Base-by-base conservation (phyloP, 2,329 filamentous ascomycete species). In the Aspergillus jensenii region DNA sequence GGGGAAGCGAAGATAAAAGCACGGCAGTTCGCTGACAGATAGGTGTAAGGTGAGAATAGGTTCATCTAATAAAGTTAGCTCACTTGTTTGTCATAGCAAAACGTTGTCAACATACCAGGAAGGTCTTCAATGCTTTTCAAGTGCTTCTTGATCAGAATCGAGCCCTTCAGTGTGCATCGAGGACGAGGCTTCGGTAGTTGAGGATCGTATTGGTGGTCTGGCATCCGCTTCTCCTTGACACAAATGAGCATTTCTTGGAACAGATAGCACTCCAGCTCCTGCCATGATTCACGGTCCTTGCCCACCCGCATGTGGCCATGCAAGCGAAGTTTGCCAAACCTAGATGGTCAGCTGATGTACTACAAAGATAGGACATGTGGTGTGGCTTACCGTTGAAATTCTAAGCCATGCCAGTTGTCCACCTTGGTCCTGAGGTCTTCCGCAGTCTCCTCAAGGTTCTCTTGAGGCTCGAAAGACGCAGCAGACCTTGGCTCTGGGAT, bases 191-290 rank as follows among this genome's bases (percentile, higher is more conserved):
- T 83, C 1, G 80, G 71, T 4, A 77, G 76, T 1, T 76, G 66
- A 23, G 79, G 79, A n/a, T 84, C 88, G 84, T 90, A 93, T 63
- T 90, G 81, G 60, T 68, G 72, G 47, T 80, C 65, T 9, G 80
- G 73, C 8, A 82, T 76, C 78, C 93, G 96, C 84, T 97, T 98
- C 77, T 98, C 95, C 77, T 98, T 99, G 60, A 99, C 92, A 71
- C 95, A 99, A 64, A 99, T 99, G 67, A 99, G 89, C 95, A 99
- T 99, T 78, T 99, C 95, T 4, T 90, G 91, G 71, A 99, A 99
- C 31, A 99, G 83, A 73, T 91, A 99, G 74, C 95, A 99, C 74
- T 99, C 93, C 55, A 99, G 79, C 73, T 98, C 95, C 79, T 99
- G 95, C 95, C 95, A 99, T 6, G 93, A 93, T 63, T 93, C 84